phyloP scores from a whole-genome alignment of 352 stramenopile species.

The Phytophthora colocasiae region DNA sequence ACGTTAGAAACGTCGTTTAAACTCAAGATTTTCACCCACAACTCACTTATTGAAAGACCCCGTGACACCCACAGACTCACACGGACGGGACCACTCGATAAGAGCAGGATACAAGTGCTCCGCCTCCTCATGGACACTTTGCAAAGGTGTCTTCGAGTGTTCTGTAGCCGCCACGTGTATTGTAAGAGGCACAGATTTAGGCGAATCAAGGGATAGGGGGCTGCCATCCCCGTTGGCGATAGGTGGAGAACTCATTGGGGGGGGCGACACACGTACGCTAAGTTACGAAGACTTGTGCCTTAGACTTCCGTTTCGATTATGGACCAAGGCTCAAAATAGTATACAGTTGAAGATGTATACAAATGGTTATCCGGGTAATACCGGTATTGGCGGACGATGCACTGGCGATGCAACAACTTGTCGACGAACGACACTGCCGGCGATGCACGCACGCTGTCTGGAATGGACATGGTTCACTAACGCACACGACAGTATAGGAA shows the following conservation, averaged over 20 bases:
- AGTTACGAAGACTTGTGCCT: constrained; percentile 7
- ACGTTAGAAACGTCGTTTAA: constrained; percentile 7
- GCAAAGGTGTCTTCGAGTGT: constrained; percentile 24
- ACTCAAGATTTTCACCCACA: not conserved
- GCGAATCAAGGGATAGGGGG: constrained; percentile 12
- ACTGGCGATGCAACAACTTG: constrained; percentile 14
- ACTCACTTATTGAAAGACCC: constrained; percentile 86
- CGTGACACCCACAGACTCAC: constrained; percentile 68
- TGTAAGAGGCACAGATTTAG: not conserved
- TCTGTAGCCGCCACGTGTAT: constrained; percentile 5
- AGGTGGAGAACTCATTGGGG: constrained; percentile 19
- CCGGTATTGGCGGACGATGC: constrained; percentile 27
- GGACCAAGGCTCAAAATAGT: not conserved
- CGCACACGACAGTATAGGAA: no score
- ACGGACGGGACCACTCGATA: constrained; percentile 67
- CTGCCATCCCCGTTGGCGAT: constrained; percentile 7
- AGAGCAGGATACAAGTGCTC: constrained; percentile 61
- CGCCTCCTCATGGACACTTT: constrained; percentile 50
- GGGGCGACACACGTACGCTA: not conserved
- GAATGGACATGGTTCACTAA: no score
- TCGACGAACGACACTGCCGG: constrained; percentile 6
- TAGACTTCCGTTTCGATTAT: constrained; percentile 30
- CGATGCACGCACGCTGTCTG: no score
- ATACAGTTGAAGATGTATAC: constrained; percentile 15
- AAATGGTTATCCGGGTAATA: constrained; percentile 3